Evolutionary conservation across 495 filamentous ascomycete genomes (phyloP).

Genomic region (Annulohypoxylon bovei): DNA sequence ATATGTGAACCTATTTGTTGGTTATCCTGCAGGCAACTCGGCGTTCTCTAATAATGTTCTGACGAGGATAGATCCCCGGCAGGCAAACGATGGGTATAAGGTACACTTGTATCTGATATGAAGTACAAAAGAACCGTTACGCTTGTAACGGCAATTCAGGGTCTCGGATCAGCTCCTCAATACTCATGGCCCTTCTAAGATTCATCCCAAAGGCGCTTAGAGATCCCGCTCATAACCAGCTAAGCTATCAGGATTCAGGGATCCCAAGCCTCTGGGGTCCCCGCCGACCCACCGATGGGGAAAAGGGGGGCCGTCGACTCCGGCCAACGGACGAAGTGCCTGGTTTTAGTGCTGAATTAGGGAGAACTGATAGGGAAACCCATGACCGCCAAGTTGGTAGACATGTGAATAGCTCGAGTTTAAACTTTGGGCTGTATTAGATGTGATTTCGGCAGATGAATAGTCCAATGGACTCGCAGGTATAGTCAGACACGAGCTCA

Average conservation of each 20-base stretch:
- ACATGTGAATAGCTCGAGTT: constrained; percentile 39
- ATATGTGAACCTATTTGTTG: constrained; percentile 35
- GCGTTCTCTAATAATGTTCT: constrained; percentile 17
- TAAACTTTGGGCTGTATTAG: constrained; percentile 30
- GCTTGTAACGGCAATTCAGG: constrained; percentile 31
- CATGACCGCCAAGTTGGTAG: constrained; percentile 38
- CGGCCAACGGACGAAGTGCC: constrained; percentile 21
- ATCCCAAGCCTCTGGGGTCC: constrained; percentile 35
- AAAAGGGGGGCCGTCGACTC: constrained; percentile 27
- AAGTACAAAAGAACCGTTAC: constrained; percentile 21
- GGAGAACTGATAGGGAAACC: constrained; percentile 27
- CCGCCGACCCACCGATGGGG: constrained; percentile 33
- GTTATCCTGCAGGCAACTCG: constrained; percentile 30
- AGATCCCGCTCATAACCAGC: constrained; percentile 17
- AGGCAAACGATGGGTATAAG: constrained; percentile 4
- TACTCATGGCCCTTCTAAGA: constrained; percentile 11
- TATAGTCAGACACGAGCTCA: constrained; percentile 32
- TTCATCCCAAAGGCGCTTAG: constrained; percentile 16
- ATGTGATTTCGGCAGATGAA: constrained; percentile 43
- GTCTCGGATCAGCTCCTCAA: constrained; percentile 5
- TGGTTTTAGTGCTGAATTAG: constrained; percentile 31
- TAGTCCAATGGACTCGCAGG: constrained; percentile 37
- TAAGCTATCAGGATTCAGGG: constrained; percentile 26
- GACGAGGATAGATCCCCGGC: constrained; percentile 14
- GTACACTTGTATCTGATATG: constrained; percentile 40